Evolutionary conservation across 441 rosid genomes (phyloP).

Genomic region (Viola pubescens): DNA sequence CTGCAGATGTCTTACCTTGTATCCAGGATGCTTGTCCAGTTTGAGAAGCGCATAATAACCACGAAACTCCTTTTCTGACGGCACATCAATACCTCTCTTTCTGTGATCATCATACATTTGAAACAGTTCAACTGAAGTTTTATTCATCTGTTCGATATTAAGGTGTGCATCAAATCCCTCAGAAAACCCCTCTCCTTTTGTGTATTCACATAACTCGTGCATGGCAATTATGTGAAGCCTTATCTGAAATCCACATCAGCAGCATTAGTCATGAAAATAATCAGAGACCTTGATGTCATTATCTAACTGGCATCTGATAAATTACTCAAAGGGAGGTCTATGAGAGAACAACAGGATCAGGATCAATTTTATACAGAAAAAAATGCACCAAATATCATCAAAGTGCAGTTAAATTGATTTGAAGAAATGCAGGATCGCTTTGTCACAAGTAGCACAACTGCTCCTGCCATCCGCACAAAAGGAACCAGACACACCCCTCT

Average conservation of each 20-base stretch:
- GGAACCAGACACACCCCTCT: too few relatives aligned
- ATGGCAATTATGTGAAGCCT: constrained; percentile 93
- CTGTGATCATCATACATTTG: constrained; percentile 98
- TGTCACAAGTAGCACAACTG: too few relatives aligned
- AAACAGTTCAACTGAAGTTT: constrained; percentile 91
- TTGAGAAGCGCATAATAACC: constrained; percentile 99
- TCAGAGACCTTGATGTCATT: background rate
- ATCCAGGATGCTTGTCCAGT: constrained; percentile 99
- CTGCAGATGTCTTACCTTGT: constrained; percentile 51
- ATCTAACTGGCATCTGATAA: background rate
- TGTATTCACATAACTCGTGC: constrained; percentile 93
- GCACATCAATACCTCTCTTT: constrained; percentile 69
- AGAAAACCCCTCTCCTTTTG: constrained; percentile 93
- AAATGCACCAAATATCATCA: too few relatives aligned
- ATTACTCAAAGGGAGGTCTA: too few relatives aligned
- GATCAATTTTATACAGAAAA: background rate
- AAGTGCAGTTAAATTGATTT: background rate
- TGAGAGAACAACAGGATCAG: background rate
- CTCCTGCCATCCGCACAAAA: too few relatives aligned
- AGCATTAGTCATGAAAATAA: constrained; percentile 21
- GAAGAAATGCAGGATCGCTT: too few relatives aligned
- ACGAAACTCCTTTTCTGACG: constrained; percentile 89
- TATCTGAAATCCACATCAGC: constrained; percentile 48
- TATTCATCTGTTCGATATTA: constrained; percentile 98
- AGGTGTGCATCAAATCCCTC: constrained; percentile 99